These are phyloP conservation scores for Zalaria sp. DNA, from an alignment of 2,329 filamentous ascomycete genomes.

Conservation along the genomic window DNA sequence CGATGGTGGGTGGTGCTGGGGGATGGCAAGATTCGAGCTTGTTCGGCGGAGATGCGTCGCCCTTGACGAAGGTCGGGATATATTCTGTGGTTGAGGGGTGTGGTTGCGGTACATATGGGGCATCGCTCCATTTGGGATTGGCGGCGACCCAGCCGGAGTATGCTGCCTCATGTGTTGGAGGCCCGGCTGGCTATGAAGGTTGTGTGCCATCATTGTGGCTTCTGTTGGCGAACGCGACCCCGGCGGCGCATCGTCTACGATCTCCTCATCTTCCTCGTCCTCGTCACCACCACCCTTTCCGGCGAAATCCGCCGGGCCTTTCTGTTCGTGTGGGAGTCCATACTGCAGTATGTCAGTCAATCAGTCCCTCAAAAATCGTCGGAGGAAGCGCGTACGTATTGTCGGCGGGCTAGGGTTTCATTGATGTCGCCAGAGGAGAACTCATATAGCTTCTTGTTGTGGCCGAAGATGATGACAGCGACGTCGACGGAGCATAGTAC, in stretches of 20 bases:
- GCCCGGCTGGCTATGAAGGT: constrained; percentile 38
- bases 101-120: constrained; percentile 59
- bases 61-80: constrained; percentile 65
- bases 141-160: constrained; percentile 77
- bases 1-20: constrained; percentile 35
- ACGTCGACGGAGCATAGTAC: constrained; percentile 98
- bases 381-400: constrained; percentile 56
- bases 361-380: background rate
- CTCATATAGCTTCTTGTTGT: constrained; percentile 98
- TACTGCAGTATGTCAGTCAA: constrained; percentile 43
- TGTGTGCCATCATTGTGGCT: constrained; percentile 33
- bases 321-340: constrained; percentile 87
- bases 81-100: constrained; percentile 65
- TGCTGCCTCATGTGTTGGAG: constrained; percentile 72
- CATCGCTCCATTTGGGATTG: constrained; percentile 59
- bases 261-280: constrained; percentile 62
- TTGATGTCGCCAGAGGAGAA: constrained; percentile 92
- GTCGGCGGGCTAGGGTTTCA: constrained; percentile 74
- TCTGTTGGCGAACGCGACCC: constrained; percentile 51
- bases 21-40: constrained; percentile 52
- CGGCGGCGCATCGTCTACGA: constrained; percentile 45
- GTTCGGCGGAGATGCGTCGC: constrained; percentile 59
- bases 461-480: constrained; percentile 95
- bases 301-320: constrained; percentile 84
- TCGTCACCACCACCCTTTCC: constrained; percentile 58